These are phyloP conservation scores for Pilatotrama ljubarskyi DNA, from an alignment of 768 basidiomycete genomes.

Conservation along the genomic window DNA sequence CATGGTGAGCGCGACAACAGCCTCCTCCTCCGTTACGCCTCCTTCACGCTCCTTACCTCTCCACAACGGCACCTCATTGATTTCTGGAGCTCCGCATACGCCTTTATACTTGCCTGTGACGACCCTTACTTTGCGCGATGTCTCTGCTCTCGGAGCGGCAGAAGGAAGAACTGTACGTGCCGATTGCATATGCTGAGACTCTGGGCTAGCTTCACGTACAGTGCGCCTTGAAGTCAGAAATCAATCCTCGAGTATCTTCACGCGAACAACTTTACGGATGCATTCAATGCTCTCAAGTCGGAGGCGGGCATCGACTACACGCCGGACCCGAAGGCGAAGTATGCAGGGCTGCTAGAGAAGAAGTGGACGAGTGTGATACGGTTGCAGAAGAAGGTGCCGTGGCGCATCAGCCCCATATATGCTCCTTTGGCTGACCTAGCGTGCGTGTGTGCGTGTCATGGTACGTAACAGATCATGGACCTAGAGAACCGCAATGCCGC, in stretches of 20 bases:
- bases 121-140: slow-evolving; percentile 30
- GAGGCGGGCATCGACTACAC: slow-evolving; percentile 61
- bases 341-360: slow-evolving; percentile 88
- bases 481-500: slow-evolving; percentile 83
- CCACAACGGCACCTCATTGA: neutral
- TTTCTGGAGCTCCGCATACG: neutral
- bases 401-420: neutral
- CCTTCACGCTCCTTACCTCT: slow-evolving; percentile 16
- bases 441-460: neutral
- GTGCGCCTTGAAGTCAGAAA: slow-evolving; percentile 55
- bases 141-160: slow-evolving; percentile 47
- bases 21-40: slow-evolving; percentile 15
- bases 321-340: slow-evolving; percentile 86
- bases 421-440: neutral
- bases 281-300: slow-evolving; percentile 59
- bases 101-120: neutral
- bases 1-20: slow-evolving; percentile 2
- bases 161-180: slow-evolving; percentile 48
- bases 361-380: slow-evolving; percentile 98
- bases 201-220: slow-evolving; percentile 15
- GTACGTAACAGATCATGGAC: slow-evolving; percentile 79
- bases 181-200: slow-evolving; percentile 1
- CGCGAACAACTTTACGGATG: slow-evolving; percentile 60
- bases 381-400: slow-evolving; percentile 85
- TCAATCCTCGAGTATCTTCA: slow-evolving; percentile 80